Evolutionary conservation across 2,329 filamentous ascomycete genomes (phyloP).

Genomic region (Botrytis byssoidea): DNA sequence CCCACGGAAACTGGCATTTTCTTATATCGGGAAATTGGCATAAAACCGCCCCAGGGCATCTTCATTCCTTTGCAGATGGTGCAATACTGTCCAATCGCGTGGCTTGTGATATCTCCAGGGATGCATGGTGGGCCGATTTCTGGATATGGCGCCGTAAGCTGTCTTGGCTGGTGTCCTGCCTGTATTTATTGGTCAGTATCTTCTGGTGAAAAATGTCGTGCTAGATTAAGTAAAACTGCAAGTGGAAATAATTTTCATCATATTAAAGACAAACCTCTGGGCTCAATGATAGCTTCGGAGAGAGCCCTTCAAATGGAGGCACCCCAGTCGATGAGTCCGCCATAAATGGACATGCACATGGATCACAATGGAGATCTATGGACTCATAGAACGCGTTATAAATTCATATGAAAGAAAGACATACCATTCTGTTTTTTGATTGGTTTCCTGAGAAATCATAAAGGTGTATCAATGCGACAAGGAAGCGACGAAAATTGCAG

Average conservation of each 20-base stretch:
- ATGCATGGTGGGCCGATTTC: not conserved
- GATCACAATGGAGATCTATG: not conserved
- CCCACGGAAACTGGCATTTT: not conserved
- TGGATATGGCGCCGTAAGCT: not conserved
- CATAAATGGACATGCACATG: no score
- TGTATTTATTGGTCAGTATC: not conserved
- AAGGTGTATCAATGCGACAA: not conserved
- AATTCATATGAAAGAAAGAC: not conserved
- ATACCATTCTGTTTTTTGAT: not conserved
- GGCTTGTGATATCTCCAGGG: not conserved
- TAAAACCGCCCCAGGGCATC: not conserved
- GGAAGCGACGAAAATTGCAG: not conserved
- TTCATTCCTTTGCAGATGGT: not conserved
- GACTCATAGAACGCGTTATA: not conserved
- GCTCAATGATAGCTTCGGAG: not conserved
- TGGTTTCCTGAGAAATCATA: not conserved
- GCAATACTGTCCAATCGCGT: not conserved
- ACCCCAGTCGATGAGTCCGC: not conserved
- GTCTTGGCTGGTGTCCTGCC: slow-evolving; percentile 10
- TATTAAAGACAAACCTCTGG: not conserved
- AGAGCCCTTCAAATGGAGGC: not conserved
- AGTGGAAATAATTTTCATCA: not conserved
- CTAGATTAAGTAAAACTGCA: fast-evolving
- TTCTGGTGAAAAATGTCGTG: not conserved
- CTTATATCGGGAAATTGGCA: slow-evolving; percentile 5